phyloP scores from a whole-genome alignment of 352 stramenopile species.

The Aphanomyces invadans region DNA sequence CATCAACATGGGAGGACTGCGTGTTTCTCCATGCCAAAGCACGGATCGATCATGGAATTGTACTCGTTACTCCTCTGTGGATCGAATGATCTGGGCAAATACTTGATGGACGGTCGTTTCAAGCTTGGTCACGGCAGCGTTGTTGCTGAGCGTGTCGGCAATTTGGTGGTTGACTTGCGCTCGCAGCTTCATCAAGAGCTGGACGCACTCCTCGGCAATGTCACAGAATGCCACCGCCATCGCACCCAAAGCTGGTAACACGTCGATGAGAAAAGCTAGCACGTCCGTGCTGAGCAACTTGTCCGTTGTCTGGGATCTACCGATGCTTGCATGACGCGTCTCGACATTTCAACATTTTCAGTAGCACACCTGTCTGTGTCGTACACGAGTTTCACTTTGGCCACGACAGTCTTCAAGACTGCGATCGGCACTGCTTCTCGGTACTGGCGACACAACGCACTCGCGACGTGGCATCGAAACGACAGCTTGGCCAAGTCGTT shows the following conservation, averaged over 20 bases:
- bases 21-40: too few relatives aligned
- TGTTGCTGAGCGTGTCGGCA: constrained; percentile 5
- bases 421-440: not conserved
- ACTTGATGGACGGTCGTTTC: not conserved
- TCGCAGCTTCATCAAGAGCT: constrained; percentile 14
- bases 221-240: not conserved
- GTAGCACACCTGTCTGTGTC: constrained; percentile 17
- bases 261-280: not conserved
- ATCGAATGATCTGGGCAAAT: constrained; percentile 10
- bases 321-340: too few relatives aligned
- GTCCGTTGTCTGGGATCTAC: constrained; percentile 1
- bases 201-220: constrained; percentile 13
- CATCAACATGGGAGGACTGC: too few relatives aligned
- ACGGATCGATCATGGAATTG: too few relatives aligned
- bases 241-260: not conserved
- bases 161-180: constrained; percentile 4
- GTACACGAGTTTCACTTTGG: constrained; percentile 14
- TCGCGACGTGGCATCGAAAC: constrained; percentile 9
- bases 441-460: not conserved
- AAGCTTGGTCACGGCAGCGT: not conserved
- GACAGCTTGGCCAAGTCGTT: constrained; percentile 11
- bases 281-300: constrained; percentile 9
- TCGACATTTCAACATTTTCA: too few relatives aligned
- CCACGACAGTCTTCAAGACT: constrained; percentile 5
- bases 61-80: not conserved